Base-by-base conservation (phyloP, 129 eudicot genomes). In the Helianthus tuberosus region DNA sequence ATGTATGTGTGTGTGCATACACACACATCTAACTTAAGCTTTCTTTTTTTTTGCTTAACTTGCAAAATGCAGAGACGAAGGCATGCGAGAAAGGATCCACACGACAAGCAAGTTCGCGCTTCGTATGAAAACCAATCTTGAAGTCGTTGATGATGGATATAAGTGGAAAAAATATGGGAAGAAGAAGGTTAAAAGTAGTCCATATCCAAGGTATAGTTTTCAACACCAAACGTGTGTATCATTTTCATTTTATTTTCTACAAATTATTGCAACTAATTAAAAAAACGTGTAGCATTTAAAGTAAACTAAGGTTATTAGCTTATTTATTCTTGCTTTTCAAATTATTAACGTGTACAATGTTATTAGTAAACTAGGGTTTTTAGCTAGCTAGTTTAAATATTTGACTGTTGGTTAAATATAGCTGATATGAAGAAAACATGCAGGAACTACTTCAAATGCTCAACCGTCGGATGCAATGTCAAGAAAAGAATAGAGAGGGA, bases 401-500 rank as follows among this genome's bases (percentile, higher is more conserved):
- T 48, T 48, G 52, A 48, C 15, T 14, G 52, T 48, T 48, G 52
- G 10, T 11, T 32, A 32, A 32, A 2, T 27, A 9, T 63, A 35
- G 16, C 23, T 27, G 36, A 3, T n/a, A n/a, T 77, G 75, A 55
- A 71, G 12, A 71, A 76, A 43, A 57, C 71, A 84, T 32, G 36
- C 36, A 32, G 88, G 82, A 75, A 84, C 72, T 84, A 84, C 69
- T 84, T 79, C 82, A 80, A 76, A 58, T 84, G 88, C 66, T 72
- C 88, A 65, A 68, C 46, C 8, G 25, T 11, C 10, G 88, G 79
- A 32, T 84, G 88, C 84, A 79, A 63, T 50, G 84, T 76, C 61
- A 79, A 79, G 82, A 84, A 84, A 72, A 72, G 84, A 73, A 76
- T 84, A 32, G 76, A 84, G 57, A 72, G 84, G 68, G 87, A 84